Evolutionary conservation across 2,329 filamentous ascomycete species (phyloP), one percentile per base, ranked within the genome.

Genomic region (Penicillium glabrum): DNA sequence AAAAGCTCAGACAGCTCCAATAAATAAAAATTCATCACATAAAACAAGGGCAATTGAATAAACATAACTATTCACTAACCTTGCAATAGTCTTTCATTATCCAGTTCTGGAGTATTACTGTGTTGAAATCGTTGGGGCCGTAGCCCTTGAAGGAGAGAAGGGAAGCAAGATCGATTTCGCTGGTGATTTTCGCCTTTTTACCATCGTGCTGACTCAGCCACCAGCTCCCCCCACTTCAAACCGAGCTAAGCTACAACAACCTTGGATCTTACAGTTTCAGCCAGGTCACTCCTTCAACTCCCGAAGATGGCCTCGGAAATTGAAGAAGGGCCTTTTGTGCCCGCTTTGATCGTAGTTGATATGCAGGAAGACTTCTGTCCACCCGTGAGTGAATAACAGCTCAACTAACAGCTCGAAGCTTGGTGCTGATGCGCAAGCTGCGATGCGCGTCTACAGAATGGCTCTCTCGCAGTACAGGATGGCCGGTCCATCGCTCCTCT

Each of bases 331-430:
- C 48, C 53, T 9, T 62, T 64, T 33, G 61, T 64, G 50, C 81
- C 85, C 45, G 86, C 86, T n/a, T 74, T 89, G 37, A 75, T 96
- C 47, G 83, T 96, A 11, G 88, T 96, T 52, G 93, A 97, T 75
- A 82, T 96, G 69, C 95, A 98, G 76, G 89, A 97, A 74, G 93
- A 98, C 78, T 98, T 97, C 74, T 96, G 91, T 74, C 90, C 90
- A 57, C 92, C 93, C 13, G 91, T 95, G 77, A 78, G 87, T 64
- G 19, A 35, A 43, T 16, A 26, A 31, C 19, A 39, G 44, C 31
- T 29, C 19, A 27, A 46, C 31, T 53, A 46, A 49, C 29, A 58
- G 50, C 37, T 55, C 29, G 41, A 51, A 45, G 41, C 33, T 50
- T 48, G 16, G 19, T 58, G 49, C 56, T 54, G 58, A 54, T 57